phyloP scores from a whole-genome alignment of 495 filamentous ascomycete species.

The Cladorrhinum samala region DNA sequence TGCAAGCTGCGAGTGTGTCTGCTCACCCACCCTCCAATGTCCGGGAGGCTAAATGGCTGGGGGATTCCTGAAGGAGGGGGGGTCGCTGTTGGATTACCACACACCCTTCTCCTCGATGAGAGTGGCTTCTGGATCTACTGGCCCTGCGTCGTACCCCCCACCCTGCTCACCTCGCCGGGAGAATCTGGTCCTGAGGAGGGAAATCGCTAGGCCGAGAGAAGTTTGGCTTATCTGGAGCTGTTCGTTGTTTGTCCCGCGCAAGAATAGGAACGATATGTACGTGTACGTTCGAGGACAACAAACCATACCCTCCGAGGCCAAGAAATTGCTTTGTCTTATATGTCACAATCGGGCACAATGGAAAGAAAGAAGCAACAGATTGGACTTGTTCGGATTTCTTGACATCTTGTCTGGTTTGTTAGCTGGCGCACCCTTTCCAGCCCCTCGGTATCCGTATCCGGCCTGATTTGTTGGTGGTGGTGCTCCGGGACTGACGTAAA shows the following conservation, averaged over 20 bases:
- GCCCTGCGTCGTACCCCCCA: background rate
- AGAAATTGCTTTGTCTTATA: background rate
- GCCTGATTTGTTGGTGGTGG: too few relatives aligned
- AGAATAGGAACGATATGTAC: background rate
- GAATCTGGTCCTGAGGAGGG: background rate
- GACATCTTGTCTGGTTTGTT: background rate
- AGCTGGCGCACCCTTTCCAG: constrained; percentile 3
- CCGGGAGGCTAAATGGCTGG: constrained; percentile 1
- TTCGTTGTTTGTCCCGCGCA: background rate
- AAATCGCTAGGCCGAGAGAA: too few relatives aligned
- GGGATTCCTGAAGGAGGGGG: background rate
- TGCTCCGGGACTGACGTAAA: background rate
- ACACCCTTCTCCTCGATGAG: too few relatives aligned
- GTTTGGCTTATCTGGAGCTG: background rate
- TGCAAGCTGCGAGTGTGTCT: background rate
- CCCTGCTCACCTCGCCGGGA: background rate
- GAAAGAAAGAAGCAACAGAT: background rate
- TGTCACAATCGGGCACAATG: background rate
- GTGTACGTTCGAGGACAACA: too few relatives aligned
- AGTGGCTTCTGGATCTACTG: too few relatives aligned
- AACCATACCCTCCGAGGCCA: background rate
- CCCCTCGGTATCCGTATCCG: background rate
- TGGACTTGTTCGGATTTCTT: background rate
- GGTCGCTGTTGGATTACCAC: background rate
- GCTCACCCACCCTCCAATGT: background rate